These are phyloP conservation scores for Lepidium sativum DNA, from an alignment of 345 rosid genomes.

Conservation along the genomic window DNA sequence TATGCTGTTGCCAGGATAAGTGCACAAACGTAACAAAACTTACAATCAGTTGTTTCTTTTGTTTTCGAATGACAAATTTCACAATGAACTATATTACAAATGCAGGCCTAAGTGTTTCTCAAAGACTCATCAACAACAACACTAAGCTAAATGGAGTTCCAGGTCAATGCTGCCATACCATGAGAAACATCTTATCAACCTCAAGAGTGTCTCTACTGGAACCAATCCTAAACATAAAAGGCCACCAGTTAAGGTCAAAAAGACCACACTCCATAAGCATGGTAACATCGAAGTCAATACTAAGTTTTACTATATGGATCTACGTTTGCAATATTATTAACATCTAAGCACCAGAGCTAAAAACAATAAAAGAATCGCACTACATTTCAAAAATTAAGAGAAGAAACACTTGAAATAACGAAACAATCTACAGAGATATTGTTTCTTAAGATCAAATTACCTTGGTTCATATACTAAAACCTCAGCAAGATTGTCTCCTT, in stretches of 20 bases:
- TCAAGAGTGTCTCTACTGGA: background rate
- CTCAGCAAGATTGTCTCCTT: slow-evolving; percentile 78
- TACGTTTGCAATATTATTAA: background rate
- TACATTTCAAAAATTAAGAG: background rate
- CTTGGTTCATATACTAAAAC: slow-evolving; percentile 82
- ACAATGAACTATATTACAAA: background rate
- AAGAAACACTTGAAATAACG: background rate
- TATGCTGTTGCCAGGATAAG: background rate
- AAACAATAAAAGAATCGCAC: background rate
- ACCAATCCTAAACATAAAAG: background rate
- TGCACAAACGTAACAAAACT: background rate
- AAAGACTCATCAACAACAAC: background rate
- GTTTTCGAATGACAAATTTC: background rate
- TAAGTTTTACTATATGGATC: background rate
- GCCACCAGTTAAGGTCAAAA: background rate
- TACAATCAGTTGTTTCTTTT: background rate
- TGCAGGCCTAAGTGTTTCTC: background rate
- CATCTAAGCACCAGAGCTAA: background rate
- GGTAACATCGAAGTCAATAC: background rate
- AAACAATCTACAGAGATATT: background rate
- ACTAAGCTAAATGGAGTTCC: background rate
- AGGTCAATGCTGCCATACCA: background rate
- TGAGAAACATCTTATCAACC: background rate
- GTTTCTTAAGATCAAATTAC: slow-evolving; percentile 25
- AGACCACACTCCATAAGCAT: background rate